A percentile compares a stretch with the other conserved stretches of the same genome.
phyloP scores from a whole-genome alignment of 306 rosid species.

The Erythrophleum fordii region DNA sequence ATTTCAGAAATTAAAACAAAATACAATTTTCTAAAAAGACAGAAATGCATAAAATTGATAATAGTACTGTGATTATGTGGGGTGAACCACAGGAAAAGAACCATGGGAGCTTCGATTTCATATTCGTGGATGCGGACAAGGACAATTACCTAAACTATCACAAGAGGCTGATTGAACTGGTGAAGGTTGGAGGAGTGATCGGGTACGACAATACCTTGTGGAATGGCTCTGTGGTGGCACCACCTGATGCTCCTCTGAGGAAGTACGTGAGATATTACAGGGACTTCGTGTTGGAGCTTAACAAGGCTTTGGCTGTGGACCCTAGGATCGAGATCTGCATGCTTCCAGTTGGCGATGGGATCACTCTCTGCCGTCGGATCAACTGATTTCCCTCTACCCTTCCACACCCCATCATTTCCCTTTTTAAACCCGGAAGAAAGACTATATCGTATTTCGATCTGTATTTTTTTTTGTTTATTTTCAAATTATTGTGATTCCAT shows the following conservation, averaged over 20 bases:
- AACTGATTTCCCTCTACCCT: constrained; percentile 32
- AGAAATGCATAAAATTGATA: not conserved
- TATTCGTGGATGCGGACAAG: constrained; percentile 90
- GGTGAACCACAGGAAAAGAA: constrained; percentile 59
- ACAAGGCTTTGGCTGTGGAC: constrained; percentile 81
- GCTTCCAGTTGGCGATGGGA: constrained; percentile 92
- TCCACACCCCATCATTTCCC: not conserved
- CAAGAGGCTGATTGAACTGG: constrained; percentile 78
- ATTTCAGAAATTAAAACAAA: too few species aligned
- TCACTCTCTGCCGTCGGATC: constrained; percentile 89
- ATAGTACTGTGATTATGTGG: not conserved
- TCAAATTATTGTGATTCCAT: not conserved
- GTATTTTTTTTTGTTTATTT: not conserved
- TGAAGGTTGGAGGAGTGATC: constrained; percentile 82
- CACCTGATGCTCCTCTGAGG: constrained; percentile 82
- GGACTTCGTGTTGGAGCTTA: constrained; percentile 86
- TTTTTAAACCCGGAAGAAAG: too few species aligned
- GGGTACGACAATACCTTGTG: constrained; percentile 95
- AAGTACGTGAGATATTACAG: constrained; percentile 89
- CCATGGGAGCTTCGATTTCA: constrained; percentile 75
- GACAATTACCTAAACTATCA: constrained; percentile 95
- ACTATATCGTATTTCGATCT: not conserved
- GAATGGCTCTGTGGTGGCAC: constrained; percentile 94
- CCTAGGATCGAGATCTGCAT: constrained; percentile 88
- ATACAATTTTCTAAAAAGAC: not conserved